Evolutionary conservation across 129 eudicot species (phyloP).

Genomic region (Dittrichia graveolens): DNA sequence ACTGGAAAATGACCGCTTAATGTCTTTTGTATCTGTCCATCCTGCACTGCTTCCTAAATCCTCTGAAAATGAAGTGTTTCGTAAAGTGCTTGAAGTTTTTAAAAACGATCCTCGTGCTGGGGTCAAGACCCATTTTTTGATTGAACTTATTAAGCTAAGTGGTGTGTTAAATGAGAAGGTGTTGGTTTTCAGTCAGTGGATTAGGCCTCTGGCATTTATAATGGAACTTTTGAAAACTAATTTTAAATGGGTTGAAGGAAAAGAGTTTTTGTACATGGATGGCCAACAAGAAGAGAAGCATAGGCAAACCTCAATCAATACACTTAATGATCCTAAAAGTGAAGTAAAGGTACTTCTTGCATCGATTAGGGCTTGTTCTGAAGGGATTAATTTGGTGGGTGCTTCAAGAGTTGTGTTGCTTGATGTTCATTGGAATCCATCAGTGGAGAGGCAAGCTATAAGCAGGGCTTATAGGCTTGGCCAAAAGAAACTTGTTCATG

Average conservation of each 20-base stretch:
- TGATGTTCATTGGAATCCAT: constrained; percentile 89
- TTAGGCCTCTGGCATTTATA: constrained; percentile 44
- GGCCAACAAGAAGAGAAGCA: constrained; percentile 53
- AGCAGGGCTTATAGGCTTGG: constrained; percentile 81
- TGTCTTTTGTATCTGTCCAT: constrained; percentile 66
- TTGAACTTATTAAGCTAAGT: constrained; percentile 55
- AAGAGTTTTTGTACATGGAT: constrained; percentile 49
- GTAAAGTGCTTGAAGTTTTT: constrained; percentile 22
- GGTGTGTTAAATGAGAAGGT: constrained; percentile 49
- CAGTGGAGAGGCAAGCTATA: constrained; percentile 76
- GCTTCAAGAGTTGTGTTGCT: constrained; percentile 77
- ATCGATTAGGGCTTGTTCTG: constrained; percentile 64
- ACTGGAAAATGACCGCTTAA: constrained; percentile 34
- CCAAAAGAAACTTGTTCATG: constrained; percentile 56
- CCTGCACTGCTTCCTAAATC: constrained; percentile 45
- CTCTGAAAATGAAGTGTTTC: constrained; percentile 4
- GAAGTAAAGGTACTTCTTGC: constrained; percentile 60
- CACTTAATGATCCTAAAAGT: constrained; percentile 50
- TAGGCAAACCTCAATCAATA: constrained; percentile 45
- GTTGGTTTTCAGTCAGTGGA: constrained; percentile 59
- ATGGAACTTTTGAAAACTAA: constrained; percentile 32
- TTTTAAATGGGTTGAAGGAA: constrained; percentile 58
- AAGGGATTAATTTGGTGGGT: constrained; percentile 77
- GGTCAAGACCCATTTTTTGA: constrained; percentile 57
- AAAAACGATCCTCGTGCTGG: constrained; percentile 44